Conservation (phyloP, 164 flowering plant species). For the Taxillus chinensis region DNA sequence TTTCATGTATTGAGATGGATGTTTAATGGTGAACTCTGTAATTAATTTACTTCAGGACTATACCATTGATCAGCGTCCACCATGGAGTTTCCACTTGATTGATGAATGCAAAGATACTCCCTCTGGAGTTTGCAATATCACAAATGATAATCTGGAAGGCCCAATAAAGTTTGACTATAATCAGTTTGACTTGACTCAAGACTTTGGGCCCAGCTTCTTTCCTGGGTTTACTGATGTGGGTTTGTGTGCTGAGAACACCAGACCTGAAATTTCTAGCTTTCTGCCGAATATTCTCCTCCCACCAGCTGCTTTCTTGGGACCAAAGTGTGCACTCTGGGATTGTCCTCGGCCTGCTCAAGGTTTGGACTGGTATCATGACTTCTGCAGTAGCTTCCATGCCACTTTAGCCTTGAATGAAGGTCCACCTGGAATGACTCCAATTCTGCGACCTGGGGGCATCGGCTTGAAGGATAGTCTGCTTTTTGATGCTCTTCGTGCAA, state of each 20-base stretch:
- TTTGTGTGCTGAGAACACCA: conserved; percentile 33
- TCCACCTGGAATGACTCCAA: conserved; percentile 90
- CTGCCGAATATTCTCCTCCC: conserved; percentile 61
- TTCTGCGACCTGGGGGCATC: conserved; percentile 94
- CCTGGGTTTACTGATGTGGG: conserved; percentile 26
- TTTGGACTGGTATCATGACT: conserved; percentile 69
- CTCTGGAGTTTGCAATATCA: conserved; percentile 24
- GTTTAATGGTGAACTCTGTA: background rate
- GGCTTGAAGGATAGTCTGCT: conserved; percentile 89
- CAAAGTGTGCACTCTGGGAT: conserved; percentile 98
- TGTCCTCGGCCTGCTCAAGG: conserved; percentile 95
- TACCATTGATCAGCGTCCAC: conserved; percentile 35
- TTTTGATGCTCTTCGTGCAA: conserved; percentile 85
- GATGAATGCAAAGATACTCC: conserved; percentile 44
- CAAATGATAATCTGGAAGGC: conserved; percentile 29
- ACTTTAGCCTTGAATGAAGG: conserved; percentile 80
- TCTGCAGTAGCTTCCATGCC: conserved; percentile 84
- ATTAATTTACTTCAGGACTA: conserved; percentile 34
- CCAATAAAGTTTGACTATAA: conserved; percentile 38
- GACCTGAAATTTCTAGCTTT: conserved; percentile 34
- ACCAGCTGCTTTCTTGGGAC: conserved; percentile 94
- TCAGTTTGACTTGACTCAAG: conserved; percentile 56
- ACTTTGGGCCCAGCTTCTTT: conserved; percentile 37
- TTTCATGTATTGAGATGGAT: background rate
- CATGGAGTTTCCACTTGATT: conserved; percentile 32